These are phyloP conservation scores for Maudiozyma pseudohumilis DNA, from an alignment of 805 yeast species.

Conservation along the genomic window DNA sequence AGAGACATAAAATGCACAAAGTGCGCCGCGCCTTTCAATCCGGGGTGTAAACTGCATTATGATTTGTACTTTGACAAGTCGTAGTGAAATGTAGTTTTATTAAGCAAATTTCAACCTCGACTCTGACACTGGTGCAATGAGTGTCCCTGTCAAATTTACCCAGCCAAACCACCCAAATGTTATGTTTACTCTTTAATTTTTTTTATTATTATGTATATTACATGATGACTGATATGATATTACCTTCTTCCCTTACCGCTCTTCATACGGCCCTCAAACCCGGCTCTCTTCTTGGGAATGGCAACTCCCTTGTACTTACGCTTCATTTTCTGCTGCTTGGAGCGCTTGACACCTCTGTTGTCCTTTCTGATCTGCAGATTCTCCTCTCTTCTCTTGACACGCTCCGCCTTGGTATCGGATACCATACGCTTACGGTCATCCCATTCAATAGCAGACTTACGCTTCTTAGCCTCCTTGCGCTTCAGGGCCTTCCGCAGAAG, in stretches of 20 bases:
- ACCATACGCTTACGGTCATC: slow-evolving; percentile 76
- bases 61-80: slow-evolving; percentile 18
- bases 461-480: slow-evolving; percentile 71
- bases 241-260: slow-evolving; percentile 17
- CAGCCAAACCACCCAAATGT: not conserved
- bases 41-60: slow-evolving; percentile 27
- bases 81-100: not conserved
- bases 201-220: not conserved
- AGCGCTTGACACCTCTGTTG: slow-evolving; percentile 71
- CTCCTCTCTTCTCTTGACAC: slow-evolving; percentile 83
- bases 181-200: slow-evolving; percentile 3
- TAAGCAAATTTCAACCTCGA: no score
- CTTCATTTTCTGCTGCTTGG: slow-evolving; percentile 58
- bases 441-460: slow-evolving; percentile 88
- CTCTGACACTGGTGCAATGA: no score
- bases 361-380: slow-evolving; percentile 79
- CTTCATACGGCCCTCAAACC: slow-evolving; percentile 67
- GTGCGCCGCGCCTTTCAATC: slow-evolving; percentile 23
- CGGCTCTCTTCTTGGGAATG: slow-evolving; percentile 58
- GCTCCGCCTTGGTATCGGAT: slow-evolving; percentile 59
- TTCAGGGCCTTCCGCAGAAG: slow-evolving; percentile 77
- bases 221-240: no score
- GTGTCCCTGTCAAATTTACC: no score
- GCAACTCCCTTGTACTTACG: slow-evolving; percentile 51
- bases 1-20: slow-evolving; percentile 12